Conservation (phyloP, 768 basidiomycete genomes). For the Tricholoma bakamatsutake region DNA sequence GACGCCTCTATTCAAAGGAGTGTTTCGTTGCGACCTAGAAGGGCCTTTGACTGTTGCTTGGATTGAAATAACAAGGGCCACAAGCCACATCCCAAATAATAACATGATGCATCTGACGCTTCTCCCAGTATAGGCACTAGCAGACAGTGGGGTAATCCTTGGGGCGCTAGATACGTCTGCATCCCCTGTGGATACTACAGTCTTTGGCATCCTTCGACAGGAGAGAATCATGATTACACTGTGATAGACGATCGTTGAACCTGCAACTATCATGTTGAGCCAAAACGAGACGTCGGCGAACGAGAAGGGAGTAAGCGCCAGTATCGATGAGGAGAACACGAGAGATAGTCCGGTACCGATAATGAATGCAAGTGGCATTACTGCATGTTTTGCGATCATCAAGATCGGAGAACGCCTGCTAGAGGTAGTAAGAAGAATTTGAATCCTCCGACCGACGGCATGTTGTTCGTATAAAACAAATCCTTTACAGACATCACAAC, state of each 20-base stretch:
- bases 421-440: background rate
- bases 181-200: no score
- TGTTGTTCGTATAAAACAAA: no score
- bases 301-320: constrained; percentile 2
- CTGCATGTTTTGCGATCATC: background rate
- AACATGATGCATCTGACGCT: background rate
- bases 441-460: no score
- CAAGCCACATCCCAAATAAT: background rate
- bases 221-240: constrained; percentile 2
- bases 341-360: background rate
- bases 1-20: background rate
- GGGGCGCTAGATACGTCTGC: no score
- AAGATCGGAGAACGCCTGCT: background rate
- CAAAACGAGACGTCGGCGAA: constrained; percentile 7
- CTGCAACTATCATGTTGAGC: constrained; percentile 7
- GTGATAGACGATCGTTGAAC: constrained; percentile 8
- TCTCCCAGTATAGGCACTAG: no score
- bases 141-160: background rate
- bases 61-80: constrained; percentile 4
- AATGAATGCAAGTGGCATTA: background rate
- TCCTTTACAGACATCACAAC: no score
- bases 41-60: background rate
- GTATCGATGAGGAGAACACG: background rate
- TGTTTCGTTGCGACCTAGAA: background rate
- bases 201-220: background rate